These are phyloP conservation scores for Hippophae rhamnoides DNA, from an alignment of 306 rosid genomes.

Conservation along the genomic window DNA sequence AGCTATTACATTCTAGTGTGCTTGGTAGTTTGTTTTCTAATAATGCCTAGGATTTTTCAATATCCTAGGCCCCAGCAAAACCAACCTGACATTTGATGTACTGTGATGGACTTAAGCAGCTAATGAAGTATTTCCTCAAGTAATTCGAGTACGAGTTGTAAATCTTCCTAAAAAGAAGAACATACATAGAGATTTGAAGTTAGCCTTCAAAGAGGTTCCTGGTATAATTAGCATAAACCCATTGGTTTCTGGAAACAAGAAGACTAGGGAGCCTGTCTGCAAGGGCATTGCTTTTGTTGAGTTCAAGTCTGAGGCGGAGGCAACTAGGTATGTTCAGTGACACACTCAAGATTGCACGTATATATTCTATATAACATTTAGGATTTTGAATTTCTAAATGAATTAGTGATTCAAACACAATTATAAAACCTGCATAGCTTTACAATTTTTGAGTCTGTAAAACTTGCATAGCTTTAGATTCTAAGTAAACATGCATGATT, in stretches of 20 bases:
- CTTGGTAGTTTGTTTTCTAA: neutral
- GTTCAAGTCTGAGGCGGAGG: constrained; percentile 55
- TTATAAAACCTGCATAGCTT: too few species aligned
- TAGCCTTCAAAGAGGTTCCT: constrained; percentile 53
- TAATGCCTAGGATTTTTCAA: neutral
- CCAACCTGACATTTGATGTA: neutral
- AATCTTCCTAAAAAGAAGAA: constrained; percentile 83
- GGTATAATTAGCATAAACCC: constrained; percentile 58
- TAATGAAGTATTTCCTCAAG: constrained; percentile 33
- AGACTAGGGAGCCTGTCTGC: constrained; percentile 91
- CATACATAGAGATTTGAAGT: constrained; percentile 57
- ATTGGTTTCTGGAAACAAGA: constrained; percentile 65
- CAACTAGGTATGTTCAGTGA: constrained; percentile 40
- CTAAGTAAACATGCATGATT: too few species aligned
- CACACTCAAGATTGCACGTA: neutral
- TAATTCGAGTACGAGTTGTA: constrained; percentile 43
- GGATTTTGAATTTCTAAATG: neutral
- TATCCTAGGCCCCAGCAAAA: neutral
- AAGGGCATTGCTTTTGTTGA: constrained; percentile 80
- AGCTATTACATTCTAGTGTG: too few species aligned
- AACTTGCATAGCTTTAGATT: too few species aligned
- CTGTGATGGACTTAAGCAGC: constrained; percentile 30
- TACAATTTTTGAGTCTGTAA: too few species aligned
- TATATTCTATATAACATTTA: neutral
- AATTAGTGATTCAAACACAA: neutral